These are phyloP conservation scores for Pinus tabuliformis DNA, from an alignment of 75 land plant species.

Conservation along the genomic window DNA sequence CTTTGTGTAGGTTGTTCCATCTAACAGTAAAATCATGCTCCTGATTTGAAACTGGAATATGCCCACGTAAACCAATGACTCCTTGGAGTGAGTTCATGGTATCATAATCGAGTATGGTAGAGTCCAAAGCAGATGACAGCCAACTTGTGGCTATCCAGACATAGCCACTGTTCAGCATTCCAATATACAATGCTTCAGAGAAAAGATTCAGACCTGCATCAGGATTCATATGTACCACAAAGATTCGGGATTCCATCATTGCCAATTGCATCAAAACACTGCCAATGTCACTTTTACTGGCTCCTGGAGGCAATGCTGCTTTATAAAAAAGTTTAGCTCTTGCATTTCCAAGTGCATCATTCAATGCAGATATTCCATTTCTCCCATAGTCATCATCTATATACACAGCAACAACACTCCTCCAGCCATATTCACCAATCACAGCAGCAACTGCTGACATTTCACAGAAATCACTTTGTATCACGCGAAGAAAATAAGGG, in stretches of 20 bases:
- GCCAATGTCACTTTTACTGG: conserved; percentile 12
- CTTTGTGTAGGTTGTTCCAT: conserved; percentile 30
- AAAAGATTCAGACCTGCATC: conserved; percentile 56
- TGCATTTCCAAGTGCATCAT: conserved; percentile 50
- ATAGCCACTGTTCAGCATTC: conserved; percentile 69
- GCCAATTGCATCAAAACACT: conserved; percentile 37
- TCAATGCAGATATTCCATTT: conserved; percentile 64
- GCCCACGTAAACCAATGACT: conserved; percentile 55
- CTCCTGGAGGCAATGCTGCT: conserved; percentile 41
- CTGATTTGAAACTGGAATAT: conserved; percentile 46
- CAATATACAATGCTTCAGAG: conserved; percentile 41
- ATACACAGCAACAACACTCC: conserved; percentile 69
- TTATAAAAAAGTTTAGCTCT: conserved; percentile 58
- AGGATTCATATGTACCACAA: conserved; percentile 74
- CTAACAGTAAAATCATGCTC: conserved; percentile 39
- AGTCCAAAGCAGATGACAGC: conserved; percentile 52
- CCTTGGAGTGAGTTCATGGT: conserved; percentile 46
- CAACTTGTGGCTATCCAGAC: conserved; percentile 84
- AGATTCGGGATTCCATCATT: conserved; percentile 69
- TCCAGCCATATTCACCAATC: conserved; percentile 56
- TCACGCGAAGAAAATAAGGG: conserved; percentile 67
- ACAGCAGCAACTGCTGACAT: conserved; percentile 75
- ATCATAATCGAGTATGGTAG: conserved; percentile 12
- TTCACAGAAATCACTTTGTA: conserved; percentile 66
- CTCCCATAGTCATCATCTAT: conserved; percentile 85